A percentile compares a stretch with the other conserved stretches of the same genome.
phyloP scores from a whole-genome alignment of 441 rosid genomes.

The Jatropha podagrica region DNA sequence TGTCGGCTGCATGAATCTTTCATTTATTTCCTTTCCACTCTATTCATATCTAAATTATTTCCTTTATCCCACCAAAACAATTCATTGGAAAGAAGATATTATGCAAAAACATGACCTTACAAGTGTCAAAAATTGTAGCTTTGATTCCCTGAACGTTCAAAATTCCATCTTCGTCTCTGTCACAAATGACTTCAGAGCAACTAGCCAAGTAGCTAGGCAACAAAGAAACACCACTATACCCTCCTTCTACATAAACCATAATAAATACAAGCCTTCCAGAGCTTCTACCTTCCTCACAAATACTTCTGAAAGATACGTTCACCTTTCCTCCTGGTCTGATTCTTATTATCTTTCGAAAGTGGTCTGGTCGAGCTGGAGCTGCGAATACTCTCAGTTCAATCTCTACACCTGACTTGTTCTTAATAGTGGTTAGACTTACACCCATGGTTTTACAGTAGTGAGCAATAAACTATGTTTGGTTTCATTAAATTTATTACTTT shows the following conservation, averaged over 20 bases:
- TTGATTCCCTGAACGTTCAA: conserved; percentile 7
- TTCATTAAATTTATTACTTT: neutral
- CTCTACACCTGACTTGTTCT: conserved; percentile 1
- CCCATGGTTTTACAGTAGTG: neutral
- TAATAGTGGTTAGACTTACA: neutral
- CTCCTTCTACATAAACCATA: conserved; percentile 6
- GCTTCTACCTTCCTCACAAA: neutral
- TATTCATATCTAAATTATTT: neutral
- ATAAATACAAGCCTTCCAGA: conserved; percentile 1
- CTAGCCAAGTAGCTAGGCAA: conserved; percentile 12
- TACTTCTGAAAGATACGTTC: neutral
- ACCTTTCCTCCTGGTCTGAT: conserved; percentile 6
- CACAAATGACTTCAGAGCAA: conserved; percentile 19
- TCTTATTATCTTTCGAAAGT: conserved; percentile 1
- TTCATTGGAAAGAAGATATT: neutral
- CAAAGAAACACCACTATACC: conserved; percentile 12
- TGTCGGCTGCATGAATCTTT: too few relatives aligned
- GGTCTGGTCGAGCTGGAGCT: conserved; percentile 9
- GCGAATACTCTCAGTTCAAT: conserved; percentile 15
- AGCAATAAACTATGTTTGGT: neutral
- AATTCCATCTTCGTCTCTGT: conserved; percentile 11
- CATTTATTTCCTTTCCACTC: too few relatives aligned
- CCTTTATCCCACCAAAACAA: neutral
- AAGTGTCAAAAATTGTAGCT: neutral
- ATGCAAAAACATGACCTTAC: neutral